These are phyloP conservation scores for Discostella stelligeroides DNA, from an alignment of 108 stramenopile genomes.

Conservation along the genomic window DNA sequence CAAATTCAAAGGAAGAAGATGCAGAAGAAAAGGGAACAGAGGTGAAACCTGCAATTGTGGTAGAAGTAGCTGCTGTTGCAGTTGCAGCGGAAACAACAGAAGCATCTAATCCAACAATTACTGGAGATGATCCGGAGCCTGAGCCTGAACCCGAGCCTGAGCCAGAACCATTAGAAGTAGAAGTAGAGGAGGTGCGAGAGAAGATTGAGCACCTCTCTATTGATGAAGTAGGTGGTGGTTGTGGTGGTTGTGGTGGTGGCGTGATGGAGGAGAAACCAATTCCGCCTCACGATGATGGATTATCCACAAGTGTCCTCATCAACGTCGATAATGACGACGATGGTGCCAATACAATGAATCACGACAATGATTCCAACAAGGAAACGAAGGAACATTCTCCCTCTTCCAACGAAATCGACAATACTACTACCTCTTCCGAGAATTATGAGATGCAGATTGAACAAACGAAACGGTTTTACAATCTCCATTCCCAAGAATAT, in stretches of 20 bases:
- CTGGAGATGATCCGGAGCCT: background rate
- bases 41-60: background rate
- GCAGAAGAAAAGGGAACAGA: background rate
- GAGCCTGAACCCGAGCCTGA: background rate
- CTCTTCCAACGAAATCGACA: background rate
- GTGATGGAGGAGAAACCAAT: no score
- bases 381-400: background rate
- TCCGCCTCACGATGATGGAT: no score
- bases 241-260: no score
- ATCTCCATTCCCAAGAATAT: conserved; percentile 18
- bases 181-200: conserved; percentile 21
- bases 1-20: background rate
- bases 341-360: background rate
- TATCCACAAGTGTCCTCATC: background rate
- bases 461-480: conserved; percentile 37
- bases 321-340: background rate
- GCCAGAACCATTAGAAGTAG: background rate
- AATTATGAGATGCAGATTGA: conserved; percentile 1
- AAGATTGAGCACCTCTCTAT: conserved; percentile 17
- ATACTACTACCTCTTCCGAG: background rate
- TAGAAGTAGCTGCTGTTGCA: background rate
- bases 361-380: no score
- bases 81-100: background rate
- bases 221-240: conserved; percentile 4
- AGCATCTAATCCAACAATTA: background rate